Base-by-base conservation (phyloP, 768 basidiomycete genomes). In the Psilocybe sp. region DNA sequence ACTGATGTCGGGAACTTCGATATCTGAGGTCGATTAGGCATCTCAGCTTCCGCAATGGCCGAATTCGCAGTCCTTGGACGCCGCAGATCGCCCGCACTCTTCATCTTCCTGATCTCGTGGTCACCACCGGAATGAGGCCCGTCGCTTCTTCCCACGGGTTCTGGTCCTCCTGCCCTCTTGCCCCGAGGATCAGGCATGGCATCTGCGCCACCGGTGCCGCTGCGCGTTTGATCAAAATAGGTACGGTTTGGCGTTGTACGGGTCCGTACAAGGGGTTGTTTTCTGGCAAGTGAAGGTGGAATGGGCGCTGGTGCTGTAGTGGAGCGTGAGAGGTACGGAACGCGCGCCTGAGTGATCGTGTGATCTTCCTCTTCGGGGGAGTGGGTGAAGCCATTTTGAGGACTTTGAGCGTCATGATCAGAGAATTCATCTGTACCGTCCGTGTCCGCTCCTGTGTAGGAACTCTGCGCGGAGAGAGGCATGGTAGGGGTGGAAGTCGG, bases 51-150 rank as follows among this genome's bases (percentile, higher is more conserved):
- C 16, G 64, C 54, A 40, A 63, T 58, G 9, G 64, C 60, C 53
- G 63, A 62, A 39, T 61, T 58, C 37, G 60, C 59, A 40, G 64
- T 59, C 63, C 68, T 67, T 28, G 70, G 74, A 52, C 78, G 72
- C 33, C 85, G 82, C 36, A 92, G 71, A 64, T 91, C 89, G 34
- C 88, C 89, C 16, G 89, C 89, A 64, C 89, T 91, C 70, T 89
- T 91, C 89, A 92, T 91, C 63, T 81, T 85, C 52, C 88, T 81
- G 39, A 89, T 64, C 61, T 90, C 86, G 43, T 70, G 82, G 54
- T 84, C 81, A 5, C 51, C 55, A 33, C 69, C 67, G 50, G 71
- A 65, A 44, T 72, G 23, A 7, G 23, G 7, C 23, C 23, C 78
- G 43, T 76, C 73, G 23, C 64, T 64, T 49, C 58, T 49, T 51